Percentiles rank a stretch among this genome's conserved stretches.
Conservation (phyloP, 495 filamentous ascomycete genomes). For the Neurospora discreta region DNA sequence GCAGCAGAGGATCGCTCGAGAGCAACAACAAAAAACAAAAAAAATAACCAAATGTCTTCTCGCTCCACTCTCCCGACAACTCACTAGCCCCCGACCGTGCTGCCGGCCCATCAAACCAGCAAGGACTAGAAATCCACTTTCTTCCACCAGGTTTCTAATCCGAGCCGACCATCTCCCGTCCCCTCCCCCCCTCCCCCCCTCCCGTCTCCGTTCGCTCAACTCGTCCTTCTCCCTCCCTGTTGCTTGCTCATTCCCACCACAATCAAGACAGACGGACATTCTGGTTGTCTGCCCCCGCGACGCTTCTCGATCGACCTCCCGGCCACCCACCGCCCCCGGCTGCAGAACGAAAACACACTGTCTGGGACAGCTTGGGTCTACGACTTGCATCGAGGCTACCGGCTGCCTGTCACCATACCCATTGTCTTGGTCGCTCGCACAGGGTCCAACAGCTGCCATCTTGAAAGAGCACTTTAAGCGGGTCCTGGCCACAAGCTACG, state of each 20-base stretch:
- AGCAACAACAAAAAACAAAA: neutral
- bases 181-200: neutral
- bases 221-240: neutral
- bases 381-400: neutral
- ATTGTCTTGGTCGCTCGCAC: neutral
- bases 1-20: neutral
- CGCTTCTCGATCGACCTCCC: neutral
- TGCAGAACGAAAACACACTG: neutral
- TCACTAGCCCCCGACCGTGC: neutral
- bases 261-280: neutral
- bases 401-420: neutral
- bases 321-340: neutral
- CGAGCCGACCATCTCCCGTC: neutral
- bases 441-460: neutral
- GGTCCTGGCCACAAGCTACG: slow-evolving; percentile 14
- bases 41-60: slow-evolving; percentile 14
- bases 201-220: neutral
- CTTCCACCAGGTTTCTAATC: neutral
- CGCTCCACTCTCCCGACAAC: neutral
- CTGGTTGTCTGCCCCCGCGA: neutral
- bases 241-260: neutral
- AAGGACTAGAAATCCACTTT: neutral
- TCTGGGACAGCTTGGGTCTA: neutral
- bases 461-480: slow-evolving; percentile 3
- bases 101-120: neutral